Evolutionary conservation across 176 grass and related monocot genomes (phyloP), one percentile per base, ranked within the genome.

Genomic region (Rhynchospora tenuis): DNA sequence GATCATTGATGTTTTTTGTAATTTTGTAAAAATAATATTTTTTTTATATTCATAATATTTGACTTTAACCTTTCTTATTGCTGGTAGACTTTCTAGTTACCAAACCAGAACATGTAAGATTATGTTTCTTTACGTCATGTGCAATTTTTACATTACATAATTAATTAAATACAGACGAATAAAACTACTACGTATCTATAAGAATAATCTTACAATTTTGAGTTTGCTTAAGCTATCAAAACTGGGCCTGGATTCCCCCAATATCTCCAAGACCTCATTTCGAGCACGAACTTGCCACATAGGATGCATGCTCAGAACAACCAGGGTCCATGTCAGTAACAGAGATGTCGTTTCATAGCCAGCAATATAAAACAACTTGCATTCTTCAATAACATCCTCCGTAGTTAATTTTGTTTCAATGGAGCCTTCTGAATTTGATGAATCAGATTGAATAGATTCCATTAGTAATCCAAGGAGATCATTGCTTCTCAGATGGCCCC

Each of bases 361-460:
- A 0, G 94, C 89, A 33, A 97, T 85, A 83, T 93, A 97, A 81
- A 97, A 97, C 17, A 93, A 73, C 81, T 97, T 97, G 83, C 94
- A 93, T 84, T 97, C 94, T 84, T 93, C 89, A 0, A 93, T 74
- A 73, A 97, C 86, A n/a, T 92, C 93, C 28, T 96, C 93, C 0
- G 54, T 89, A 15, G 79, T 93, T 76, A 96, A 87, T 27, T 82
- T 87, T 50, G 69, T 61, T 56, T 42, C 55, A 2, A 84, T 7
- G 19, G 10, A 31, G 2, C 10, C 65, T 70, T 24, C 65, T 70
- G 65, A 70, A 70, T 70, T 15, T 31, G 31, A 54, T 58, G 67
- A 43, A 46, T 83, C 86, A 13, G 47, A 88, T 38, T 83, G 84
- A 64, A 57, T 85, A 79, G 87, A 86, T 64, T 93, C 81, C 72